Evolutionary conservation across 352 stramenopile genomes (phyloP), one percentile per base, ranked within the genome.

Genomic region (Globisporangium splendens): DNA sequence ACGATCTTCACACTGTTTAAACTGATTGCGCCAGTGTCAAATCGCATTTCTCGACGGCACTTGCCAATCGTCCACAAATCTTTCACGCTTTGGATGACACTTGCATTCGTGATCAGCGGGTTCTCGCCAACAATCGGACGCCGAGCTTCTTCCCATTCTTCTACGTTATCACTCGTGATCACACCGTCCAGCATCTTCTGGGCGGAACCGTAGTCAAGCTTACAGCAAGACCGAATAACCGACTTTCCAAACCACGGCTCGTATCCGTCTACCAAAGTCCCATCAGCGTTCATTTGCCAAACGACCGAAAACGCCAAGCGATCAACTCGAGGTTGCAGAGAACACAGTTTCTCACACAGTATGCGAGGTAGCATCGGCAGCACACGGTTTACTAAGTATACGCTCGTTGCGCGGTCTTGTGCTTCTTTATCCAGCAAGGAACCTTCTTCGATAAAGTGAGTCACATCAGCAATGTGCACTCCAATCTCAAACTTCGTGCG

Each of bases 391-490:
- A 98, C 91, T 0, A 99, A 77, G 70, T 99, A 99, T 0, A 99
- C 93, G 28, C 92, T 99, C 4, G 97, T 99, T 6, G 86, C 90
- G 46, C 97, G 91, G 41, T 84, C 73, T 39, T 90, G 71, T 8
- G 96, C 97, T 71, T 99, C 96, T 12, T 74, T 54, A 65, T 99
- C 96, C n/a, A 99, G 71, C n/a, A 85, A 53, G 6, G 77, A 98
- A 42, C 87, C 80, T 15, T 85, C 77, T 41, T 77, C 62, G 3
- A 99, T 75, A 68, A 99, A 99, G 65, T 98, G 86, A 24, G 93
- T 98, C 28, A 99, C 97, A 66, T 99, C 97, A 1, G 97, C 97
- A 76, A 99, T 99, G 67, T 99, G 97, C 13, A 99, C 96, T 24
- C 96, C 96, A 8, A 99, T 75, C 50, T 96, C 85, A 59, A 93